These are phyloP conservation scores for Plectosphaerella sp. DNA, from an alignment of 2,329 filamentous ascomycete genomes.

Conservation along the genomic window DNA sequence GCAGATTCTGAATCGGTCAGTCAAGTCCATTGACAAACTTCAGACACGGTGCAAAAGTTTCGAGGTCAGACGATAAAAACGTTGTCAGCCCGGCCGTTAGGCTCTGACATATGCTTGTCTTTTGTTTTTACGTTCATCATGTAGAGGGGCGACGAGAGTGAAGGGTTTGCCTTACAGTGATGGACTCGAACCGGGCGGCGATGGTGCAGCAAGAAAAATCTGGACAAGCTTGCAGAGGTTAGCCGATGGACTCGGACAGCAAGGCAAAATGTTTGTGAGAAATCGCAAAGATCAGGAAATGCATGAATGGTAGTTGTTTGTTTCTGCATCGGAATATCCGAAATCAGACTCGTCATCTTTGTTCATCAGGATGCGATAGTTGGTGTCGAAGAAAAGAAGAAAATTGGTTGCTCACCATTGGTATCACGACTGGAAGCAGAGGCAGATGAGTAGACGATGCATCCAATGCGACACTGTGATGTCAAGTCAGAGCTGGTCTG, in stretches of 20 bases:
- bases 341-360: conserved; percentile 63
- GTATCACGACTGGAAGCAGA: not conserved
- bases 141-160: conserved; percentile 3
- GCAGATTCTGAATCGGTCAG: too few species aligned
- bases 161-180: conserved; percentile 2
- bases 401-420: conserved; percentile 8
- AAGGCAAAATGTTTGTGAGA: conserved; percentile 1
- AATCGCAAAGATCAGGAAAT: conserved; percentile 33
- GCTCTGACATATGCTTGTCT: conserved; percentile 19
- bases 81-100: conserved; percentile 15
- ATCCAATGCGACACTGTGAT: not conserved
- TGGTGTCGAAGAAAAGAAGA: conserved; percentile 19
- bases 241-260: conserved; percentile 6
- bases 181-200: not conserved
- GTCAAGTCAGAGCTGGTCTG: not conserved
- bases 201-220: not conserved
- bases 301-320: conserved; percentile 57
- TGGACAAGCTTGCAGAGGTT: conserved; percentile 12
- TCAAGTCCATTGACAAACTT: too few species aligned
- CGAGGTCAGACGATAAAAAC: conserved; percentile 4
- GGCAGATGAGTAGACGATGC: not conserved
- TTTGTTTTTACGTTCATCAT: conserved; percentile 15
- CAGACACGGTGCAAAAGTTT: too few species aligned
- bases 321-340: conserved; percentile 58
- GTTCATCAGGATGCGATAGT: conserved; percentile 31